Evolutionary conservation across 2,329 filamentous ascomycete species (phyloP), one percentile per base, ranked within the genome.

Genomic region (Parasarocladium wereldwijsianum): DNA sequence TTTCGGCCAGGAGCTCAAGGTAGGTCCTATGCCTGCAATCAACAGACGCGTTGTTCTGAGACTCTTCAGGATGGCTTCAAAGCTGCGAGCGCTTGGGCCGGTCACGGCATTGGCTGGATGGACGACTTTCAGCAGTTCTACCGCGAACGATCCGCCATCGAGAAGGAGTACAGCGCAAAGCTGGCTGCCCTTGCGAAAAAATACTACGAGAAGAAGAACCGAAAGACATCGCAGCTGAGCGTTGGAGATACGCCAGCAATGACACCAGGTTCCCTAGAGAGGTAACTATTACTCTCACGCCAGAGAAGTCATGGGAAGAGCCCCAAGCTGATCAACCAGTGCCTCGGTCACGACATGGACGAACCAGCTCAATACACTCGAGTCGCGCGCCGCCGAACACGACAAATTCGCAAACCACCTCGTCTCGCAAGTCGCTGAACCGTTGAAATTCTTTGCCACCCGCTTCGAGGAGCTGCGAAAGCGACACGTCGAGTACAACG

Each of bases 121-220:
- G 87, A 94, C 46, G 90, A 98, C 45, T 82, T 98, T 38, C 84
- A 98, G 54, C 76, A 83, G 48, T 98, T 96, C 62, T 98, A 96
- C 63, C 82, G 90, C 39, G 90, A 98, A 56, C 74, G 92, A 34
- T 83, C 84, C 49, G 74, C 64, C 20, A 93, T 98, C 51, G 90
- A 98, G 59, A 94, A 93, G 58, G 92, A 98, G 52, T 96, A 98
- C 54, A 80, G 83, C 44, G 69, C 78, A 39, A 96, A 87, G 56
- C 73, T 98, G 39, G 80, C 72, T 42, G 75, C 74, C 3, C 63
- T 98, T 29, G 90, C 87, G 32, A 93, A 90, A 62, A 94, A 90
- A 53, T 96, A 94, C 61, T 90, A 84, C 49, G 92, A 98, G 47
- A 92, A 92, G 64, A 98, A 96, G 64, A 75, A 82, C 26, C 85